Conservation (phyloP, 2,329 filamentous ascomycete species). For the Talaromyces islandicus region DNA sequence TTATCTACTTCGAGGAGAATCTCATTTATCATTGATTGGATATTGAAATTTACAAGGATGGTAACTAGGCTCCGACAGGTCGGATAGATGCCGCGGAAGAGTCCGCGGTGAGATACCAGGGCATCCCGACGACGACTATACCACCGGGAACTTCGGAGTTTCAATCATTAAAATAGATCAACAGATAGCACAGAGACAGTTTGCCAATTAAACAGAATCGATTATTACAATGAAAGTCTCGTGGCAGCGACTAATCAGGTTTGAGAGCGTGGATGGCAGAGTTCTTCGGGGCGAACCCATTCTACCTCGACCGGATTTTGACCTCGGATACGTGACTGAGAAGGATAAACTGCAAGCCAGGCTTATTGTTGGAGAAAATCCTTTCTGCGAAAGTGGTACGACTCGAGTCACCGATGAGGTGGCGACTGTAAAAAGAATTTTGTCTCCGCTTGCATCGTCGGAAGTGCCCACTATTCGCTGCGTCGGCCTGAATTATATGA, state of each 20-base stretch:
- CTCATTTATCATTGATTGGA: not conserved
- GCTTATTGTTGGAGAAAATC: constrained; percentile 46
- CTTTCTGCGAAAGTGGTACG: constrained; percentile 42
- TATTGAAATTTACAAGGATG: not conserved
- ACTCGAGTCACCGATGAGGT: constrained; percentile 51
- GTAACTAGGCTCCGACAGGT: too few relatives aligned
- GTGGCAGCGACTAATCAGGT: constrained; percentile 4
- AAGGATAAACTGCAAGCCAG: constrained; percentile 47
- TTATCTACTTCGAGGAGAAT: not conserved
- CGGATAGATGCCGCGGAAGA: not conserved
- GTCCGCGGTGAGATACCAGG: not conserved
- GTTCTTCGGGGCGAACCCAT: constrained; percentile 50
- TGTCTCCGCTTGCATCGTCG: constrained; percentile 45
- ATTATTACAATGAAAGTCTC: not conserved
- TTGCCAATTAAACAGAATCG: not conserved
- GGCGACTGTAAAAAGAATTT: constrained; percentile 48
- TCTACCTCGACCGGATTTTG: constrained; percentile 27
- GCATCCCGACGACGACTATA: not conserved
- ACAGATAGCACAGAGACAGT: not conserved
- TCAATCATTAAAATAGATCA: not conserved
- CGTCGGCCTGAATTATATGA: constrained; percentile 56
- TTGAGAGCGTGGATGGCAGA: constrained; percentile 16
- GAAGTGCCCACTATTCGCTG: constrained; percentile 55
- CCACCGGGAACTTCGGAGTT: not conserved
- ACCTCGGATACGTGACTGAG: constrained; percentile 45